These are phyloP conservation scores for Termitomyces sp. DNA, from an alignment of 1,284 basidiomycete species.

Conservation along the genomic window DNA sequence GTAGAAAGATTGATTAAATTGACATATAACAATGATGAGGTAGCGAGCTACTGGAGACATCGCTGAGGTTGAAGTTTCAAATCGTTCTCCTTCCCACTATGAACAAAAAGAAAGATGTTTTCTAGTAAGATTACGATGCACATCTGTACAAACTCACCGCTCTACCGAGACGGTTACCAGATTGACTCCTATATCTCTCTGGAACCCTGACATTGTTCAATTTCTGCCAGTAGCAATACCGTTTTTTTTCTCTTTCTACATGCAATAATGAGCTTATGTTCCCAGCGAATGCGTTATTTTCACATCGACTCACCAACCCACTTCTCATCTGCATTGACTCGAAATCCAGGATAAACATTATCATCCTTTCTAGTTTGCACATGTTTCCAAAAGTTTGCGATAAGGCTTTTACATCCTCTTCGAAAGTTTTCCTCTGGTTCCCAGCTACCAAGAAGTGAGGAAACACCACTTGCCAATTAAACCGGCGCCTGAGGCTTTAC, in stretches of 20 bases:
- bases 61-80: background rate
- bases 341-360: slow-evolving; percentile 44
- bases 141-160: background rate
- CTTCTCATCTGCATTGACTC: slow-evolving; percentile 31
- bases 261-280: background rate
- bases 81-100: background rate
- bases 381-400: slow-evolving; percentile 58
- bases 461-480: background rate
- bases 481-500: background rate
- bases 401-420: slow-evolving; percentile 42
- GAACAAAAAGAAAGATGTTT: background rate
- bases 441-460: slow-evolving; percentile 41
- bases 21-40: background rate
- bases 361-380: slow-evolving; percentile 45
- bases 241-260: background rate
- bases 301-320: slow-evolving; percentile 45
- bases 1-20: background rate
- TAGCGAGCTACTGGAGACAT: background rate
- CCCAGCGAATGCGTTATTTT: background rate
- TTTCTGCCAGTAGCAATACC: background rate
- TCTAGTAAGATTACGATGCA: background rate
- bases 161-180: background rate
- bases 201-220: too few relatives aligned
- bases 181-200: background rate
- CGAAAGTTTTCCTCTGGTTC: slow-evolving; percentile 55